phyloP scores from a whole-genome alignment of 2,329 filamentous ascomycete species.

The Pseudocercospora fuligena region DNA sequence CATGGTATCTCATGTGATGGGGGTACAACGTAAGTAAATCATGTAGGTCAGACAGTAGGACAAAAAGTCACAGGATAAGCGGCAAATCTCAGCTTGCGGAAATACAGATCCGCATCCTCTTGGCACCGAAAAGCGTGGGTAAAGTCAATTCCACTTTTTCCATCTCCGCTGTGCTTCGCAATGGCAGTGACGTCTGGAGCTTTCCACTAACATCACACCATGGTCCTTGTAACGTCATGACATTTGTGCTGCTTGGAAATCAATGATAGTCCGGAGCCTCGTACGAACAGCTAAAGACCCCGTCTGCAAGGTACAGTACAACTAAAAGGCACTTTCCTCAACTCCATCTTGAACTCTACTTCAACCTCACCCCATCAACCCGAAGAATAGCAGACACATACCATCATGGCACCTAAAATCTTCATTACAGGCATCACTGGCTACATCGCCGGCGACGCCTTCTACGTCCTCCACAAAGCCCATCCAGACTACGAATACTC shows the following conservation, averaged over 20 bases:
- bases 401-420: constrained; percentile 35
- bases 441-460: constrained; percentile 53
- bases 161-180: background rate
- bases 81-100: background rate
- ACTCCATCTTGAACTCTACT: constrained; percentile 19
- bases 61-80: background rate
- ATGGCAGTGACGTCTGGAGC: background rate
- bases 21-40: background rate
- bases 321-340: constrained; percentile 4
- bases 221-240: constrained; percentile 8
- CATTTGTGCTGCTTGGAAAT: constrained; percentile 10
- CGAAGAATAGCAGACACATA: background rate
- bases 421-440: constrained; percentile 43
- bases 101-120: background rate
- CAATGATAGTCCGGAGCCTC: background rate
- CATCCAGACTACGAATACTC: constrained; percentile 58
- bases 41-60: background rate
- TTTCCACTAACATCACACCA: constrained; percentile 4
- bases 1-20: background rate
- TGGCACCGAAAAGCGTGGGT: background rate
- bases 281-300: constrained; percentile 8
- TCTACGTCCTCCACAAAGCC: constrained; percentile 50
- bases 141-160: background rate
- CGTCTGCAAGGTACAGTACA: background rate
- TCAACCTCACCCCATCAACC: constrained; percentile 6